A percentile compares a stretch with the other conserved stretches of the same genome.
These are phyloP conservation scores for Bassia scoparia DNA, from an alignment of 148 eudicot genomes.

Conservation along the genomic window DNA sequence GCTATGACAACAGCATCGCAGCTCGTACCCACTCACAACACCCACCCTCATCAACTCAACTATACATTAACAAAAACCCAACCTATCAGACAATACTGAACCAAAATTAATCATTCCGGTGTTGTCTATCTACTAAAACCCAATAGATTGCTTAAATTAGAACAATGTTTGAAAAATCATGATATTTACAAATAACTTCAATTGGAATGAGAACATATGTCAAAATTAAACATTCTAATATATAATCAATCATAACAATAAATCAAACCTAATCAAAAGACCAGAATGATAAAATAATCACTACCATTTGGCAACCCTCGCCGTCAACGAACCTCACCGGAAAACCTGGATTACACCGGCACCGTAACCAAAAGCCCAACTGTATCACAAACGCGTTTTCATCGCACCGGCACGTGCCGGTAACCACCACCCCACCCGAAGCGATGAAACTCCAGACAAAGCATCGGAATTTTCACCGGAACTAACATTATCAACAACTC, in stretches of 20 bases:
- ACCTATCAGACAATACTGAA: neutral
- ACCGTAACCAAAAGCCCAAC: slow-evolving; percentile 42
- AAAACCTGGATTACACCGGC: slow-evolving; percentile 59
- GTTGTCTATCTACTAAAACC: too few species aligned
- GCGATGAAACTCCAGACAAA: slow-evolving; percentile 41
- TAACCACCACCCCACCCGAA: slow-evolving; percentile 75
- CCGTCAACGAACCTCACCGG: slow-evolving; percentile 70
- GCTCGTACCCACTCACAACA: slow-evolving; percentile 12
- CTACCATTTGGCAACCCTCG: slow-evolving; percentile 71
- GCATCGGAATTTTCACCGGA: slow-evolving; percentile 21
- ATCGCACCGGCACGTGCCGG: slow-evolving; percentile 45
- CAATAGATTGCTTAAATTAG: neutral
- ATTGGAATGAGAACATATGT: neutral
- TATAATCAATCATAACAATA: neutral
- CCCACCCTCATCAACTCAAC: slow-evolving; percentile 1
- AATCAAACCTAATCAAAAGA: neutral
- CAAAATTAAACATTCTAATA: neutral
- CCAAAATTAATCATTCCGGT: too few species aligned
- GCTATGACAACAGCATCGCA: neutral
- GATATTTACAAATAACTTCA: neutral
- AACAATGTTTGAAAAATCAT: neutral
- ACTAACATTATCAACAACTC: slow-evolving; percentile 29
- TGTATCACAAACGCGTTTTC: slow-evolving; percentile 36
- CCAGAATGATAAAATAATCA: neutral
- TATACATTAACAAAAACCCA: neutral